phyloP scores from a whole-genome alignment of 2,329 filamentous ascomycete species.

The Diaporthe ilicicola region DNA sequence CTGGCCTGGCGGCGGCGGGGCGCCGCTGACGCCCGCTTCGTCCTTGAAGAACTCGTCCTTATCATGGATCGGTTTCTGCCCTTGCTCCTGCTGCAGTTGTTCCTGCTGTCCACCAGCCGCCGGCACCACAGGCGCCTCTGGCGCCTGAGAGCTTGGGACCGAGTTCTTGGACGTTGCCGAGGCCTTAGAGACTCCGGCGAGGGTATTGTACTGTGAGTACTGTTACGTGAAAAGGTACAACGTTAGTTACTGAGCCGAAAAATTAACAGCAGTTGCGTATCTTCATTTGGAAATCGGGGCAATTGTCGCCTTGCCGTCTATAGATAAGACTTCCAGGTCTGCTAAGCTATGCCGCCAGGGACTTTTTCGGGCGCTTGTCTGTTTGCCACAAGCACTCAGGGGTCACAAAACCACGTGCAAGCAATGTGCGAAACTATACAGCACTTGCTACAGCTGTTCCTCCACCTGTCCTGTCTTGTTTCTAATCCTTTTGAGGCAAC shows the following conservation, averaged over 20 bases:
- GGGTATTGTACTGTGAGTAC: constrained; percentile 57
- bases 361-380: neutral
- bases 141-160: constrained; percentile 35
- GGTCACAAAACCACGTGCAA: neutral
- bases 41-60: constrained; percentile 34
- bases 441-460: constrained; percentile 20
- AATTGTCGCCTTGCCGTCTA: constrained; percentile 30
- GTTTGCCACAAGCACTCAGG: constrained; percentile 28
- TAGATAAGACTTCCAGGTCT: constrained; percentile 1
- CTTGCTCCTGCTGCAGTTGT: constrained; percentile 28
- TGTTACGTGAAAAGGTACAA: constrained; percentile 37
- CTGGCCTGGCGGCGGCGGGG: constrained; percentile 59
- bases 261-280: constrained; percentile 13
- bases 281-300: neutral
- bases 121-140: constrained; percentile 23
- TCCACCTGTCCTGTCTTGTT: neutral
- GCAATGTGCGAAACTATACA: constrained; percentile 2
- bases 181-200: constrained; percentile 29
- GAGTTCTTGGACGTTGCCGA: constrained; percentile 23
- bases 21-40: constrained; percentile 52
- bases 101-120: neutral
- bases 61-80: constrained; percentile 35
- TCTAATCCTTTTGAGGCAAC: constrained; percentile 40
- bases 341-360: neutral
- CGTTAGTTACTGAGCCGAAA: constrained; percentile 14